Evolutionary conservation across 192 early-diverging fungal species (phyloP).

Genomic region (Dissophora globulifera): DNA sequence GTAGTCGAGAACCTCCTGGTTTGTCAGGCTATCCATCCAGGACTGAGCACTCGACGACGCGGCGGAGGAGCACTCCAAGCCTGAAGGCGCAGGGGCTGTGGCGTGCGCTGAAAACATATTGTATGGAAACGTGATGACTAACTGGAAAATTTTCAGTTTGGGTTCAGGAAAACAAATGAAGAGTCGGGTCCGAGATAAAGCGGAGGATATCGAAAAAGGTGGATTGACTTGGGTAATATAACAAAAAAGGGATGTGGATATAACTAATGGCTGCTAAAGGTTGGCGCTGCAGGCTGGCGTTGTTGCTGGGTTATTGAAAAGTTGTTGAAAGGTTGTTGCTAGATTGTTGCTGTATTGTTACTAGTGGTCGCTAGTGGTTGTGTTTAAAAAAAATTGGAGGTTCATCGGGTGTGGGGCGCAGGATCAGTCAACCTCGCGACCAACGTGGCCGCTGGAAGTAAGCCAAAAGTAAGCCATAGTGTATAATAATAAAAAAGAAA

Average conservation of each 20-base stretch:
- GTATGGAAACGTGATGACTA: background rate
- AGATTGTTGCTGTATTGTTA: background rate
- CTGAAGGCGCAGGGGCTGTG: background rate
- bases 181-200: background rate
- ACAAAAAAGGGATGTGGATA: too few relatives aligned
- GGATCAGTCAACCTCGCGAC: constrained; percentile 52
- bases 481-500: constrained; percentile 30
- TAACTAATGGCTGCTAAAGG: too few relatives aligned
- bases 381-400: constrained; percentile 7
- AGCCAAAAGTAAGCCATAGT: constrained; percentile 54
- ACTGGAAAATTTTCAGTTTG: background rate
- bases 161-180: constrained; percentile 1
- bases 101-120: constrained; percentile 21
- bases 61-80: constrained; percentile 9
- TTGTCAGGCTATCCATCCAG: constrained; percentile 4
- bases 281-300: too few relatives aligned
- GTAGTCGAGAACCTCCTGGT: constrained; percentile 50
- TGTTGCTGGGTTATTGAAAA: background rate
- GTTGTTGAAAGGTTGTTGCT: background rate
- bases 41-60: constrained; percentile 1
- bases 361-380: background rate
- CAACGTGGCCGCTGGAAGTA: constrained; percentile 53
- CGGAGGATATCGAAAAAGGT: background rate
- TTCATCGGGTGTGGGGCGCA: constrained; percentile 15
- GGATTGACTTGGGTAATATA: too few relatives aligned